Conservation (phyloP, 2,329 filamentous ascomycete genomes). For the Exophiala sideris region DNA sequence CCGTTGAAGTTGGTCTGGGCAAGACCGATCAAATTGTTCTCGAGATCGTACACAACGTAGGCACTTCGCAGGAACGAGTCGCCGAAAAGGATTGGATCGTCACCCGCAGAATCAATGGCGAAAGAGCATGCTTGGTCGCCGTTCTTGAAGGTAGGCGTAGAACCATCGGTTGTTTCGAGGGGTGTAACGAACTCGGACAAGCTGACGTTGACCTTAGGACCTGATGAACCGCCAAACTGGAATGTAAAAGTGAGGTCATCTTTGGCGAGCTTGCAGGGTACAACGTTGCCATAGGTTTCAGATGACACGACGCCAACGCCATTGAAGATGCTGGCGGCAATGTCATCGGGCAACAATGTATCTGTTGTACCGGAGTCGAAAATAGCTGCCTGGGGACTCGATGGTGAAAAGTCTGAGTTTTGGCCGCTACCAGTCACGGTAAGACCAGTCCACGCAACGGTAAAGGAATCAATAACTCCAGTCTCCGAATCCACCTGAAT, state of each 20-base stretch:
- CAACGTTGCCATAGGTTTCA: constrained; percentile 34
- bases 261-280: constrained; percentile 42
- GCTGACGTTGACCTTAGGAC: constrained; percentile 34
- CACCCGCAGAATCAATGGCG: constrained; percentile 60
- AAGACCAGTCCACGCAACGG: constrained; percentile 45
- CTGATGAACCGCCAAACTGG: constrained; percentile 48
- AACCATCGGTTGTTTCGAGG: constrained; percentile 45
- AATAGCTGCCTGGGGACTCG: constrained; percentile 50
- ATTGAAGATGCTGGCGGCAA: constrained; percentile 54
- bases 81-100: constrained; percentile 61
- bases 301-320: constrained; percentile 54
- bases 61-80: constrained; percentile 73
- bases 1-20: constrained; percentile 55
- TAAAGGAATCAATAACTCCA: constrained; percentile 45
- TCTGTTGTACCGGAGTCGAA: constrained; percentile 74
- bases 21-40: constrained; percentile 67
- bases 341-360: constrained; percentile 63
- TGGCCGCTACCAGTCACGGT: constrained; percentile 26
- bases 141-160: constrained; percentile 51
- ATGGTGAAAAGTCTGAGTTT: constrained; percentile 38
- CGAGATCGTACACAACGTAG: constrained; percentile 72
- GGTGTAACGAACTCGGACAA: constrained; percentile 60
- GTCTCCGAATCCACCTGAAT: constrained; percentile 54
- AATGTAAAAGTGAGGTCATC: constrained; percentile 47
- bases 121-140: constrained; percentile 62